Evolutionary conservation across 192 early-diverging fungal genomes (phyloP), one percentile per base, ranked within the genome.

Genomic region (Rhizoclosmatium globosum): DNA sequence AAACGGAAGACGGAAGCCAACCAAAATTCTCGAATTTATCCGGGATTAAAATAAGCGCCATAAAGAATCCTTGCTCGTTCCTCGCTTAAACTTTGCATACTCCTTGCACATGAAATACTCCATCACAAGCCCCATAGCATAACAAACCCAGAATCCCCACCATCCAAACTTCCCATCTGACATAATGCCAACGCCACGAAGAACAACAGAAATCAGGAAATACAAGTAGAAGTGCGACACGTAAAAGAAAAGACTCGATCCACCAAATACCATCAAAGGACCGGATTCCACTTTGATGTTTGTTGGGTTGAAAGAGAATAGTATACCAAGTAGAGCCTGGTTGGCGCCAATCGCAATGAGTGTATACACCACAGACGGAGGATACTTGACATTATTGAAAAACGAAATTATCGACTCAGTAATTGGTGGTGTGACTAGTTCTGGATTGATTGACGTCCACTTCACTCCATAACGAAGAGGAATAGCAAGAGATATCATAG

Each of bases 331-430:
- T 9, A 79, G 31, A 9, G 65, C n/a, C 47, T 85, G 84, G 47
- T 82, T 78, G 2, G 66, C 77, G 1, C 76, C 79, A 21, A 85
- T 38, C 31, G 71, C 83, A 23, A 79, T 79, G 9, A 69, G 48
- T 38, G 72, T 80, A 57, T 85, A 85, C n/a, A 80, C 79, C 21
- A 85, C 65, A 13, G 59, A 56, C 17, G 84, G 84, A 7, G 84
- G 84, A 61, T 85, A 85, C 77, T 85, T 85, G 43, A 78, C 81
- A 39, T 83, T 77, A 64, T 85, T 85, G 68, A 85, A 79, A 68
- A 85, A 85, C 21, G 71, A 74, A 46, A 85, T 83, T 38, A 83
- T 68, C 3, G 70, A 68, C 7, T 76, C 21, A 13, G 46, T 39
- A 31, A 73, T 71, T 2, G 79, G 67, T 4, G 81, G 84, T 56